Conservation (phyloP, 257 asterid genomes). For the Nicotiana benthamiana region DNA sequence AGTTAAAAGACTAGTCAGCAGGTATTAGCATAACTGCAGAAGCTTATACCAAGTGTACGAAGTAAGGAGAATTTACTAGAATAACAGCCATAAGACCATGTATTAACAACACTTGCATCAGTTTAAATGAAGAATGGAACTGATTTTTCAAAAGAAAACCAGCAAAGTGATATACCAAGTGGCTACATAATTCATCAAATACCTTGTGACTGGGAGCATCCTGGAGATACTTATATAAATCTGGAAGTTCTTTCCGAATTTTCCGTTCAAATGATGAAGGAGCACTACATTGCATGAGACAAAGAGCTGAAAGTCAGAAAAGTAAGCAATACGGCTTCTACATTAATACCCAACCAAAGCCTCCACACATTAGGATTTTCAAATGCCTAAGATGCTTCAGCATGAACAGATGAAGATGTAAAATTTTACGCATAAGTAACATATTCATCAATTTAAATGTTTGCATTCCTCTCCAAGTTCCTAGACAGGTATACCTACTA, state of each 20-base stretch:
- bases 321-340: neutral
- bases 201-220: slow-evolving; percentile 81
- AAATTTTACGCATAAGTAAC: neutral
- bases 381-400: neutral
- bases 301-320: slow-evolving; percentile 14
- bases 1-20: neutral
- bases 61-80: neutral
- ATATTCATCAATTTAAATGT: neutral
- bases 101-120: neutral
- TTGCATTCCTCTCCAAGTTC: neutral
- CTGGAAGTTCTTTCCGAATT: slow-evolving; percentile 64
- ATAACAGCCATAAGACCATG: neutral
- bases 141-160: neutral
- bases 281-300: slow-evolving; percentile 46
- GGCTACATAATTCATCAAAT: slow-evolving; percentile 1
- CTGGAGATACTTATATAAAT: slow-evolving; percentile 62
- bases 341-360: neutral
- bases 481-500: neutral
- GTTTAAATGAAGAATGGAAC: neutral
- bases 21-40: neutral
- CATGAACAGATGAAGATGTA: slow-evolving; percentile 3
- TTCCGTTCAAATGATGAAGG: slow-evolving; percentile 87
- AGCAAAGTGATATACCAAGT: slow-evolving; percentile 8
- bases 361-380: neutral
- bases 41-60: neutral